phyloP scores from a whole-genome alignment of 2,329 filamentous ascomycete genomes.

The Corniculantispora saksenae region DNA sequence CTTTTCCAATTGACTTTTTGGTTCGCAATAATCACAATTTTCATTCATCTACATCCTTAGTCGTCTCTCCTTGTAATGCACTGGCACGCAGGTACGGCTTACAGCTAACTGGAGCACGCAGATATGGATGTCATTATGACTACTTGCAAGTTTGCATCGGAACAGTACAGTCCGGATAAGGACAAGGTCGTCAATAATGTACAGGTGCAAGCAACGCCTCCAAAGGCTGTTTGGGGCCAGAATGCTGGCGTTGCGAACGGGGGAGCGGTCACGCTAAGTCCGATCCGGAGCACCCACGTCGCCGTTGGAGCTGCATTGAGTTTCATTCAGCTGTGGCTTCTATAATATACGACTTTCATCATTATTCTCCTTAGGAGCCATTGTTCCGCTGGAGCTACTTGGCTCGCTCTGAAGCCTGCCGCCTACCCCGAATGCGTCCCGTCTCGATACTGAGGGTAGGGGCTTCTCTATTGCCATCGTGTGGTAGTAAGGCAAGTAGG shows the following conservation, averaged over 20 bases:
- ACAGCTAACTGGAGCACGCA: constrained; percentile 21
- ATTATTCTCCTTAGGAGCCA: neutral
- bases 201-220: constrained; percentile 35
- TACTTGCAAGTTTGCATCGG: constrained; percentile 35
- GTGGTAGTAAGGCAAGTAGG: neutral
- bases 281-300: neutral
- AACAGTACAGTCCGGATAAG: constrained; percentile 32
- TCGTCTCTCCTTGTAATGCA: neutral
- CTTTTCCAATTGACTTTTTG: neutral
- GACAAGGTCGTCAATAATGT: constrained; percentile 36
- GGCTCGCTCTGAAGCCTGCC: neutral
- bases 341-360: neutral
- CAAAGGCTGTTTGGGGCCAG: constrained; percentile 25
- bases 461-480: neutral
- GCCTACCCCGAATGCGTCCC: neutral
- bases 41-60: neutral
- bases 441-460: neutral
- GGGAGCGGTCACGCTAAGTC: neutral
- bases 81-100: neutral
- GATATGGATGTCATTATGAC: constrained; percentile 40
- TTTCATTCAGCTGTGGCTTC: constrained; percentile 4
- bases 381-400: neutral
- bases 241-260: constrained; percentile 17
- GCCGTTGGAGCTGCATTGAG: neutral
- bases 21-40: neutral